Evolutionary conservation across 2,329 filamentous ascomycete species (phyloP), one percentile per base, ranked within the genome.

Genomic region (Fusarium sp.): DNA sequence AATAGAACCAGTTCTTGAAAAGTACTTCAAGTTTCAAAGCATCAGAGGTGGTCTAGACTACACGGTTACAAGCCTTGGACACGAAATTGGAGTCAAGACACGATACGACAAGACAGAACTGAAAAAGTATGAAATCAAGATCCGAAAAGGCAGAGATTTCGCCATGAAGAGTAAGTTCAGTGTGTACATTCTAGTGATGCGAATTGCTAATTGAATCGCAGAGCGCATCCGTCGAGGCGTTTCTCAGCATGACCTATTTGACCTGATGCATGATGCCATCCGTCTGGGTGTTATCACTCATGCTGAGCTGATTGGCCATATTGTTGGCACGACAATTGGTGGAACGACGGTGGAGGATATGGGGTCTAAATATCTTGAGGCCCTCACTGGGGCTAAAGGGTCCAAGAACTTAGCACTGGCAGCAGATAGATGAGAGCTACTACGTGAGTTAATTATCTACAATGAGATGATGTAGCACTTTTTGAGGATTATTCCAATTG

Each of bases 211-310:
- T 3, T 1, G 7, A 11, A 6, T 13, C 6, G 10, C 8, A 57
- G 54, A 57, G 8, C 54, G 54, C 17, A 39, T 57, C n/a, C 47
- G 33, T 39, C 54, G 48, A 3, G 54, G 54, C 4, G 48, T 58
- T 17, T 45, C 39, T 3, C 54, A 58, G 4, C 54, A 58, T 9
- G 33, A 54, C 7, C 20, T 58, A 11, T 58, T 54, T 39, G 48
- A 58, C 11, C 45, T 58, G 40, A 54, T 58, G 54, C 54, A 58
- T 4, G 48, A 58, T 25, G 48, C 48, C 8, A 54, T 58, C n/a
- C 48, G 31, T 11, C 6, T 58, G 4, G 48, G 54, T 4, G 5
- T 58, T 0, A 39, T 58, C 4, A 53, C 39, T 1, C 54, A 57
- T 17, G 54, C 48, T 20, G 54, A 57, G 6, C 54, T 58, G 4